Evolutionary conservation across 2,329 filamentous ascomycete species (phyloP), one percentile per base, ranked within the genome.

Genomic region (Xylariaceae sp.): DNA sequence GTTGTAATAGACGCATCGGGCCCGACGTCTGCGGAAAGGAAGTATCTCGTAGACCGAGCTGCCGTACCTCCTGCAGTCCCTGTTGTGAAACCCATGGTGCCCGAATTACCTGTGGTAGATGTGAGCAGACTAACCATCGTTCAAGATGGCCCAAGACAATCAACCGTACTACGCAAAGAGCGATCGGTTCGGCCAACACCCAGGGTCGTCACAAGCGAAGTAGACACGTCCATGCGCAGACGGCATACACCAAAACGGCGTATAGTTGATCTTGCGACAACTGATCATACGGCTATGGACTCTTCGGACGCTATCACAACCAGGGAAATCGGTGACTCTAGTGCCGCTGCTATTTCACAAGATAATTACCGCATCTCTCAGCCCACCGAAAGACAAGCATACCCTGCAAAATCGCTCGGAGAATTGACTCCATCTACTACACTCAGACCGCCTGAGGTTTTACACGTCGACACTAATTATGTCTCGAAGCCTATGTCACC

Each of bases 1-100:
- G 85, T 97, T 55, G 77, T 90, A 43, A 92, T 99, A 63, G 94
- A 99, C 68, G 86, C 87, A 2, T 83, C 83, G 32, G 87, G 87
- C 0, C 92, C 94, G 1, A 86, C 81, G n/a, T 95, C 90, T 66
- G 81, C 85, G 15, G 94, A 99, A 74, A 86, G 85, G 67, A 90
- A 90, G 65, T 86, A 88, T 61, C 78, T 99, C 41, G 81, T 92
- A 5, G 92, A 96, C 47, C 84, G 92, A 44, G 88, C 80, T 10
- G 86, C 88, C 1, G 85, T 95, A 62, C 83, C 86, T 16, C 81
- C 87, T 22, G 85, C 81, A 36, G 85, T 91, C 8, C 90, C 91
- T 0, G 85, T 95, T 15, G 81, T 95, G 54, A 89, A 87, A 68
- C 83, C 86, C 13, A 76, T 79, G 22, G 76, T 79, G 3, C 79